These are phyloP conservation scores for Tinospora cordifolia DNA, from an alignment of 164 flowering plant genomes.

Conservation along the genomic window DNA sequence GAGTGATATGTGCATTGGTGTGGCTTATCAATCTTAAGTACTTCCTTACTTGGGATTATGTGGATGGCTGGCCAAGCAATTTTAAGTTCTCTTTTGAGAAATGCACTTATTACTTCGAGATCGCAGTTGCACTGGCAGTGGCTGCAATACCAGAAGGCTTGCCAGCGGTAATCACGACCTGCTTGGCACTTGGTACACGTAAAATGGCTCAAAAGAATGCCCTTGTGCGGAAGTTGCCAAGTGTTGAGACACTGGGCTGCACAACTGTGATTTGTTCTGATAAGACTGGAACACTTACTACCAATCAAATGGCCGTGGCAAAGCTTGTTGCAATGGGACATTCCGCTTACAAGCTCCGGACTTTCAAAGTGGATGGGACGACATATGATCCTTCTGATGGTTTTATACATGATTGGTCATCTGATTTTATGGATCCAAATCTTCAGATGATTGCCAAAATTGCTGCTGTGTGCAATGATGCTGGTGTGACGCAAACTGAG, in stretches of 20 bases:
- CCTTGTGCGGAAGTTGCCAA: slow-evolving; percentile 46
- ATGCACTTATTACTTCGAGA: slow-evolving; percentile 51
- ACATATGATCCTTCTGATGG: slow-evolving; percentile 71
- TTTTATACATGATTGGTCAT: slow-evolving; percentile 52
- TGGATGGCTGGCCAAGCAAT: slow-evolving; percentile 48
- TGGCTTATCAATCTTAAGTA: slow-evolving; percentile 52
- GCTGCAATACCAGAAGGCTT: slow-evolving; percentile 58
- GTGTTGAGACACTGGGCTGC: slow-evolving; percentile 56
- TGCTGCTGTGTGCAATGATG: slow-evolving; percentile 73
- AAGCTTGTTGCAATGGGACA: slow-evolving; percentile 61
- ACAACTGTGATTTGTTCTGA: slow-evolving; percentile 57
- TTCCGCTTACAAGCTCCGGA: slow-evolving; percentile 19
- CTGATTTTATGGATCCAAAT: slow-evolving; percentile 56
- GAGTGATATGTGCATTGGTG: slow-evolving; percentile 38
- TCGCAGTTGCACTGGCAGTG: slow-evolving; percentile 57
- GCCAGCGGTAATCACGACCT: slow-evolving; percentile 54
- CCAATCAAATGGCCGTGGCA: slow-evolving; percentile 80
- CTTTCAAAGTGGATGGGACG: slow-evolving; percentile 59
- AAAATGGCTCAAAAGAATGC: slow-evolving; percentile 66
- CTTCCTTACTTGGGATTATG: slow-evolving; percentile 49
- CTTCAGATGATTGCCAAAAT: slow-evolving; percentile 71
- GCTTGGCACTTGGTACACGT: slow-evolving; percentile 50
- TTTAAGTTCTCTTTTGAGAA: slow-evolving; percentile 53
- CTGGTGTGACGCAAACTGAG: slow-evolving; percentile 49
- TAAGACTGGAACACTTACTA: slow-evolving; percentile 61